These are phyloP conservation scores for Hamigera avellanea DNA, from an alignment of 495 filamentous ascomycete genomes.

Conservation along the genomic window DNA sequence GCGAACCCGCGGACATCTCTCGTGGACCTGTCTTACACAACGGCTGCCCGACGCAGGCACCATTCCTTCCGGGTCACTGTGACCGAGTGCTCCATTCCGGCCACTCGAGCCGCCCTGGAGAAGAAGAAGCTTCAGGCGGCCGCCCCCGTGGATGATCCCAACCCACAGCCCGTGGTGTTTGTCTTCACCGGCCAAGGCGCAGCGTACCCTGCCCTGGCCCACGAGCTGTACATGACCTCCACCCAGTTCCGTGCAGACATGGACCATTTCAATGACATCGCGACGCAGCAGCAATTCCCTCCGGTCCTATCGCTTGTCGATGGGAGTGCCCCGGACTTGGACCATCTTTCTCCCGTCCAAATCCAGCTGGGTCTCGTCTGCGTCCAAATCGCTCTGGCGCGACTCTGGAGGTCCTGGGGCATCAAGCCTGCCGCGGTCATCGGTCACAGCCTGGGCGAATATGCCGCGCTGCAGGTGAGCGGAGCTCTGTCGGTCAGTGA, in stretches of 20 bases:
- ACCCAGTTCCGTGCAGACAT: constrained; percentile 15
- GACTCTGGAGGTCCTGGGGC: constrained; percentile 71
- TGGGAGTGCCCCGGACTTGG: constrained; percentile 25
- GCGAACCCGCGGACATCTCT: constrained; percentile 34
- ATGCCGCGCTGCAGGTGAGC: constrained; percentile 71
- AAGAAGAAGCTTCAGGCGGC: background rate
- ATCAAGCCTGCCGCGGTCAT: constrained; percentile 65
- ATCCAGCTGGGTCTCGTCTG: constrained; percentile 68
- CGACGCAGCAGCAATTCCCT: constrained; percentile 16
- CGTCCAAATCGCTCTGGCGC: constrained; percentile 77
- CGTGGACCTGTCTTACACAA: constrained; percentile 54
- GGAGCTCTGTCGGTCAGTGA: constrained; percentile 71
- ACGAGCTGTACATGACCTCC: constrained; percentile 13
- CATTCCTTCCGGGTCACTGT: constrained; percentile 39
- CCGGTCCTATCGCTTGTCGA: constrained; percentile 40
- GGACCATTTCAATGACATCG: constrained; percentile 14
- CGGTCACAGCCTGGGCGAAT: constrained; percentile 83
- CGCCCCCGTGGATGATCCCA: background rate
- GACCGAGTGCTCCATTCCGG: constrained; percentile 1
- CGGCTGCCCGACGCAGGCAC: constrained; percentile 60
- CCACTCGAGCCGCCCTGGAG: background rate
- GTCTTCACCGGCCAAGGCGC: constrained; percentile 64
- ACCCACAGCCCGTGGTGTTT: constrained; percentile 34
- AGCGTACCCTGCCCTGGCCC: constrained; percentile 26
- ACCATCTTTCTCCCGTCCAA: constrained; percentile 57